Percentiles rank a stretch among this genome's conserved stretches.
Evolutionary conservation across 1,284 basidiomycete species (phyloP).

Genomic region (Rhodotorula sp.): DNA sequence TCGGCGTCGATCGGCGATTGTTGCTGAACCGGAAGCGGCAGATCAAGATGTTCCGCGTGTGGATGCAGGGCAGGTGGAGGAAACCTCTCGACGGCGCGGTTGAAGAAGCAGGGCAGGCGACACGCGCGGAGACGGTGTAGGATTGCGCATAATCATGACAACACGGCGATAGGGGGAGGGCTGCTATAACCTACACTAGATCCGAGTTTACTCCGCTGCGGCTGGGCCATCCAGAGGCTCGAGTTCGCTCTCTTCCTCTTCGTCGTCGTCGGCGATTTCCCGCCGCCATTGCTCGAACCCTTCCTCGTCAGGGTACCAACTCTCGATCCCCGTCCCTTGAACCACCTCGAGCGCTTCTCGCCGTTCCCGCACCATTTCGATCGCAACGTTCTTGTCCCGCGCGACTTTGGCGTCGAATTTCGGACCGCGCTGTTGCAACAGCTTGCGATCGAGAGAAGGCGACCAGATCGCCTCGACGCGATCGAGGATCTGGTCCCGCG

Average conservation of each 20-base stretch:
- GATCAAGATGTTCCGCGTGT: slow-evolving; percentile 82
- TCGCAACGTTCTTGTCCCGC: background rate
- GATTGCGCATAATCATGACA: background rate
- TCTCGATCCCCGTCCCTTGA: background rate
- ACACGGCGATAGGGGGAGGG: background rate
- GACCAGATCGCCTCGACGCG: background rate
- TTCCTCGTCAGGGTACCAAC: background rate
- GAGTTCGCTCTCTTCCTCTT: background rate
- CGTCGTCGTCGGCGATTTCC: background rate
- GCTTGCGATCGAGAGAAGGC: background rate
- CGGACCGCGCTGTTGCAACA: background rate
- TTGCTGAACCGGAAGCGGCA: slow-evolving; percentile 88
- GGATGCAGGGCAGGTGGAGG: slow-evolving; percentile 44
- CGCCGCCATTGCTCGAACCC: background rate
- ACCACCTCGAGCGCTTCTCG: background rate
- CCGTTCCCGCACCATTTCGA: background rate
- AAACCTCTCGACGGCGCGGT: slow-evolving; percentile 1
- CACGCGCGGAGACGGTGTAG: background rate
- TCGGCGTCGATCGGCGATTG: slow-evolving; percentile 84
- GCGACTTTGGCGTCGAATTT: background rate
- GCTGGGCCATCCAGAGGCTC: background rate
- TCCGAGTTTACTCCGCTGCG: background rate
- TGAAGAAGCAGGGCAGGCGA: background rate
- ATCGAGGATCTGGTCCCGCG: background rate
- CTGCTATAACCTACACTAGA: background rate